A percentile compares a stretch with the other conserved stretches of the same genome.
Conservation (phyloP, 2,329 filamentous ascomycete species). For the Bipolaris sorokiniana region DNA sequence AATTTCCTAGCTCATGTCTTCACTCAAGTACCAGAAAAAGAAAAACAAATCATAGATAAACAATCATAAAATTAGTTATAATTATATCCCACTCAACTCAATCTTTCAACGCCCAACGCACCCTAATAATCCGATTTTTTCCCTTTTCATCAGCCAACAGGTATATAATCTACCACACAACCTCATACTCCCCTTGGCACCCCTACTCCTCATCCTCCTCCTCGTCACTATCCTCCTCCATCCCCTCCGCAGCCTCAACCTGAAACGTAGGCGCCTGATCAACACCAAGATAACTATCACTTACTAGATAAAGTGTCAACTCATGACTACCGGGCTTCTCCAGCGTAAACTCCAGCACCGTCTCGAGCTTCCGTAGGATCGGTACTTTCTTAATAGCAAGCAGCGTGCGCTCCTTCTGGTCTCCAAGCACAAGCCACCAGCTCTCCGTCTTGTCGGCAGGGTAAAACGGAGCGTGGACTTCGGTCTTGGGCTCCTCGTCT, state of each 20-base stretch:
- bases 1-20: no score
- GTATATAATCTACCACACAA: neutral
- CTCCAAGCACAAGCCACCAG: slow-evolving; percentile 97
- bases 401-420: slow-evolving; percentile 85
- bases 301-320: slow-evolving; percentile 92
- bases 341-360: slow-evolving; percentile 86
- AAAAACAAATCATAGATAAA: no score
- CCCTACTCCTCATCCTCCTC: slow-evolving; percentile 59
- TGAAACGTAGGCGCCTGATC: slow-evolving; percentile 93
- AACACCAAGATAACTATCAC: slow-evolving; percentile 94
- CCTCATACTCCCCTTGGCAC: neutral
- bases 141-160: no score
- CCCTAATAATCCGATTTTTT: no score
- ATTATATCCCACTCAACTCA: no score
- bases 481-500: slow-evolving; percentile 74
- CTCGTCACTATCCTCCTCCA: slow-evolving; percentile 92
- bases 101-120: no score
- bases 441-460: slow-evolving; percentile 92
- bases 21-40: no score
- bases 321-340: slow-evolving; percentile 83
- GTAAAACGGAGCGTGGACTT: slow-evolving; percentile 95
- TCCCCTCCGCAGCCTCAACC: slow-evolving; percentile 84
- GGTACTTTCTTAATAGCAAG: slow-evolving; percentile 95
- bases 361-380: slow-evolving; percentile 76
- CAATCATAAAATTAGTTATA: no score